Evolutionary conservation across 768 basidiomycete genomes (phyloP).

Genomic region (Termitomyces sp.): DNA sequence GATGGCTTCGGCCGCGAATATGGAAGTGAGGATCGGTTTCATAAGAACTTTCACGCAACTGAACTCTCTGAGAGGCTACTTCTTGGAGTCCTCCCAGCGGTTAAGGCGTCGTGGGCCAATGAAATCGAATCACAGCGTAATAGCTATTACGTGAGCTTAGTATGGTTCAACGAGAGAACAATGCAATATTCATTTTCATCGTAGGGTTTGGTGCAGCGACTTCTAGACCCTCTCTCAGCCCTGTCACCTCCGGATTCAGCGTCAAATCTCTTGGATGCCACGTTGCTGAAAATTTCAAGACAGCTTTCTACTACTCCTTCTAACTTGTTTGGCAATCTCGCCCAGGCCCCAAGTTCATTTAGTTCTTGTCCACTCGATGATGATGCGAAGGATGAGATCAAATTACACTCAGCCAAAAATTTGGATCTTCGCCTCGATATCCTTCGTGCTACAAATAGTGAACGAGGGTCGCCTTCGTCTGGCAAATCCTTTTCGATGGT

Average conservation of each 20-base stretch:
- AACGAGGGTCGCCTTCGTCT: conserved; percentile 33
- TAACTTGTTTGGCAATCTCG: conserved; percentile 45
- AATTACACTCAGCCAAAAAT: conserved; percentile 43
- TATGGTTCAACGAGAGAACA: neutral
- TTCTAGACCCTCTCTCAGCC: conserved; percentile 50
- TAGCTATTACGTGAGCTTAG: conserved; percentile 62
- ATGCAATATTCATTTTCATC: conserved; percentile 7
- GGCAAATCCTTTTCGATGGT: conserved; percentile 24
- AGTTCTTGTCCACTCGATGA: conserved; percentile 48
- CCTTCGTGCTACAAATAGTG: conserved; percentile 30
- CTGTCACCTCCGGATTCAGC: conserved; percentile 39
- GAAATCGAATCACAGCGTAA: conserved; percentile 60
- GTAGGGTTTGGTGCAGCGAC: conserved; percentile 66
- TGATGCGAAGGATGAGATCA: conserved; percentile 40
- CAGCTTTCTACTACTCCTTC: conserved; percentile 55
- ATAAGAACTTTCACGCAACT: conserved; percentile 3
- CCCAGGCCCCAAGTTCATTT: conserved; percentile 45
- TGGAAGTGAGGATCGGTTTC: conserved; percentile 58
- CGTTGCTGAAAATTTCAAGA: conserved; percentile 46
- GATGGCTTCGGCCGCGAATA: conserved; percentile 71
- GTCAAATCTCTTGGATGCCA: conserved; percentile 39
- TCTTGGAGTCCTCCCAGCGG: conserved; percentile 54
- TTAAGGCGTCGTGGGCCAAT: conserved; percentile 55
- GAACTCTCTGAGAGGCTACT: conserved; percentile 41
- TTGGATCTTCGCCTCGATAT: conserved; percentile 51